Percentiles rank a stretch among this genome's conserved stretches.
These are phyloP conservation scores for Aspergillus quadrilineatus DNA, from an alignment of 2,329 filamentous ascomycete species.

Conservation along the genomic window DNA sequence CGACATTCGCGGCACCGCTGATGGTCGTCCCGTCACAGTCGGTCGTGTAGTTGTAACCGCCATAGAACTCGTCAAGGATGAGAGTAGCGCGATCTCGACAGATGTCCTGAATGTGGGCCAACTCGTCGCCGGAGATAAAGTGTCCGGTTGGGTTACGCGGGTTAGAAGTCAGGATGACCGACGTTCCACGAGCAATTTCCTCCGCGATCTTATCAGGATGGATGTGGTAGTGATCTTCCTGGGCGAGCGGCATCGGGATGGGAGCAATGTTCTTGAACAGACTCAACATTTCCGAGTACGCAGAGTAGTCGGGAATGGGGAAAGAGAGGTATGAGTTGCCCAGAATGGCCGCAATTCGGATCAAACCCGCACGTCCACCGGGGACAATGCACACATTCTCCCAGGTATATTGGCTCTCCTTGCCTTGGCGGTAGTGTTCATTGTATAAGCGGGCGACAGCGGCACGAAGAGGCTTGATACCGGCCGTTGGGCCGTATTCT, in stretches of 20 bases:
- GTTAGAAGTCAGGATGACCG: constrained; percentile 91
- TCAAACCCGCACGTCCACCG: constrained; percentile 86
- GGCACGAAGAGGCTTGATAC: constrained; percentile 84
- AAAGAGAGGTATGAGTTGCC: constrained; percentile 91
- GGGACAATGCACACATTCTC: constrained; percentile 98
- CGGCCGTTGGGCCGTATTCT: constrained; percentile 91
- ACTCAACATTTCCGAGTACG: constrained; percentile 96
- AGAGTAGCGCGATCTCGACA: constrained; percentile 87
- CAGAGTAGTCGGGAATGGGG: constrained; percentile 93
- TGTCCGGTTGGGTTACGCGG: constrained; percentile 91
- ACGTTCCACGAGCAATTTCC: constrained; percentile 80
- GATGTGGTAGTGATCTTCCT: constrained; percentile 88
- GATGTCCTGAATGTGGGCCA: constrained; percentile 88
- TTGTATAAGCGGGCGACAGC: constrained; percentile 94
- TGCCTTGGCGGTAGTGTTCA: constrained; percentile 82
- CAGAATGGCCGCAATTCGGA: constrained; percentile 89
- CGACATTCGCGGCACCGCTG: constrained; percentile 82
- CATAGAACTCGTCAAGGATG: constrained; percentile 96
- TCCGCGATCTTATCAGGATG: constrained; percentile 90
- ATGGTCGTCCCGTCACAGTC: constrained; percentile 89
- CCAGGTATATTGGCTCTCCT: constrained; percentile 88
- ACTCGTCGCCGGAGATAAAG: constrained; percentile 78
- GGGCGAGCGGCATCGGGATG: constrained; percentile 79
- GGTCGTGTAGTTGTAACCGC: constrained; percentile 91
- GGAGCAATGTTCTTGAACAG: constrained; percentile 92